These are phyloP conservation scores for Saccharomycopsis guyanensis DNA, from an alignment of 805 yeast genomes.

Conservation along the genomic window DNA sequence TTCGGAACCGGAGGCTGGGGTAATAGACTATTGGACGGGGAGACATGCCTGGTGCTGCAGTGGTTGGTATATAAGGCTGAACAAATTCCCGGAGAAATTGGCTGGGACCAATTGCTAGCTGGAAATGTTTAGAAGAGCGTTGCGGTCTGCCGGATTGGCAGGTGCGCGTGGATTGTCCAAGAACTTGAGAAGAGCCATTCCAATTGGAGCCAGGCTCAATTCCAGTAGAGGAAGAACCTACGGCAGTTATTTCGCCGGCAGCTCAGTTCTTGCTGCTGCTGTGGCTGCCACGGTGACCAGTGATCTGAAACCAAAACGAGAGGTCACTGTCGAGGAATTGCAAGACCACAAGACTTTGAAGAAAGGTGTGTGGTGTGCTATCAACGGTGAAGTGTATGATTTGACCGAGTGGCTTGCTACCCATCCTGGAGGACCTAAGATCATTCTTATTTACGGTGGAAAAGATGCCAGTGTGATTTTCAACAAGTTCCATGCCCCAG, in stretches of 20 bases:
- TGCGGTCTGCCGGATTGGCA: neutral
- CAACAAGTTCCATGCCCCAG: conserved; percentile 16
- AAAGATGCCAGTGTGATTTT: conserved; percentile 37
- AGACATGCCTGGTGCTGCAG: too few relatives aligned
- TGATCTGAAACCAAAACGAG: neutral
- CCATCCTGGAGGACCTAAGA: conserved; percentile 48
- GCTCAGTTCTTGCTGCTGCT: neutral
- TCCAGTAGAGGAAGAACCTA: neutral
- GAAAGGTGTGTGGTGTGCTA: conserved; percentile 33
- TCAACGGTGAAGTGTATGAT: conserved; percentile 31
- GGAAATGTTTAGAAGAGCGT: neutral
- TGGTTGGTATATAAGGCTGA: too few relatives aligned
- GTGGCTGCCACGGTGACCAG: neutral
- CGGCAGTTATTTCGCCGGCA: neutral
- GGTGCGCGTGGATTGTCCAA: neutral
- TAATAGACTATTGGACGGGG: too few relatives aligned
- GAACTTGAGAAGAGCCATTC: neutral
- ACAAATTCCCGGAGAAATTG: too few relatives aligned
- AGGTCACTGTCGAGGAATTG: conserved; percentile 5
- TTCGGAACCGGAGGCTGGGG: too few relatives aligned
- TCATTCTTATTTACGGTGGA: conserved; percentile 41
- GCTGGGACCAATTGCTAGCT: too few relatives aligned
- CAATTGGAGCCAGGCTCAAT: neutral
- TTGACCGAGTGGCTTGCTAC: conserved; percentile 31
- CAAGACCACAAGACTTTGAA: conserved; percentile 10